Percentiles rank a stretch among this genome's conserved stretches.
Conservation (phyloP, 331 rosid species). For the Stylosanthes scabra region DNA sequence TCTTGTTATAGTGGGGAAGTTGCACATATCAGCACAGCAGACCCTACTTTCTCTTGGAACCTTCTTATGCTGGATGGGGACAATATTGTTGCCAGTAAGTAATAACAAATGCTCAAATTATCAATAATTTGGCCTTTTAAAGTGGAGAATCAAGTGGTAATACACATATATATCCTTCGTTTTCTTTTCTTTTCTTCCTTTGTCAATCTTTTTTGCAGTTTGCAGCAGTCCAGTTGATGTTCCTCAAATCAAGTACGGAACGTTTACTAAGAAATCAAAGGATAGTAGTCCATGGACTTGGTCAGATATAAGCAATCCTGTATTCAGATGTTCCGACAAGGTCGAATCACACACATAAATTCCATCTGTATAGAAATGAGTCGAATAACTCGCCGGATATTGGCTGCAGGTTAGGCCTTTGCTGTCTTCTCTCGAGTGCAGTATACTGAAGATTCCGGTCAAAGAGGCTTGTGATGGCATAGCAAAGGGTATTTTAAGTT, state of each 20-base stretch:
- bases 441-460: conserved; percentile 64
- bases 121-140: conserved; percentile 21
- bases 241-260: conserved; percentile 81
- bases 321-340: conserved; percentile 67
- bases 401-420: conserved; percentile 62
- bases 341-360: conserved; percentile 42
- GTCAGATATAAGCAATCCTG: conserved; percentile 58
- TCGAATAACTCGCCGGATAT: neutral
- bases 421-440: conserved; percentile 66
- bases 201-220: conserved; percentile 48
- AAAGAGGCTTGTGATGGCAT: conserved; percentile 56
- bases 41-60: conserved; percentile 73
- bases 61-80: conserved; percentile 67
- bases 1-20: conserved; percentile 63
- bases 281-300: conserved; percentile 61
- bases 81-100: conserved; percentile 82
- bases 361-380: conserved; percentile 28
- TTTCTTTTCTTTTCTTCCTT: conserved; percentile 5
- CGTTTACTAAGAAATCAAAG: conserved; percentile 45
- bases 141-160: neutral
- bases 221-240: conserved; percentile 76
- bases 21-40: conserved; percentile 56
- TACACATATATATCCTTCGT: neutral
- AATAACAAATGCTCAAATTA: conserved; percentile 37
- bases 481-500: conserved; percentile 59